phyloP scores from a whole-genome alignment of 257 asterid genomes.

The Schizonepeta tenuifolia region DNA sequence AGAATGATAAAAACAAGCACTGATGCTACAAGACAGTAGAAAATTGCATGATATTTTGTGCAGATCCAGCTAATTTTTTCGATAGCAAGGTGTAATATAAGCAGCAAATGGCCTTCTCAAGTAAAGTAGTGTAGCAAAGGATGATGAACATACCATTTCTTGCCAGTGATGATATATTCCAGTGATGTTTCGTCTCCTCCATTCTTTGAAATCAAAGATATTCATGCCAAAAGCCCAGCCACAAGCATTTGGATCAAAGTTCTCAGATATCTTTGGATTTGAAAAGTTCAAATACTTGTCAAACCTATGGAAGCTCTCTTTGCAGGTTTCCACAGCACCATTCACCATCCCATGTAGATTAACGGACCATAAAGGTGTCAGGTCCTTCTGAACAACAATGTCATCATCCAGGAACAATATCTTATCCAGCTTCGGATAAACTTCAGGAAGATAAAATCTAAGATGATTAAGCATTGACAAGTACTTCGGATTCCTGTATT shows the following conservation, averaged over 20 bases:
- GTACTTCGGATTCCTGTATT: constrained; percentile 92
- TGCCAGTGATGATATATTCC: constrained; percentile 97
- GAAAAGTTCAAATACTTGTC: constrained; percentile 93
- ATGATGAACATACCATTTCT: constrained; percentile 49
- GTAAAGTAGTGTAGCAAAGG: not conserved
- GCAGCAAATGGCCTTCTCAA: constrained; percentile 10
- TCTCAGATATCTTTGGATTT: constrained; percentile 77
- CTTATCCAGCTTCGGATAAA: constrained; percentile 85
- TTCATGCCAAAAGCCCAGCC: constrained; percentile 99
- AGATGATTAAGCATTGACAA: constrained; percentile 96
- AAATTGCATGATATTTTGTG: constrained; percentile 12
- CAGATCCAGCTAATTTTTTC: not conserved
- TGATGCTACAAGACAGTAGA: constrained; percentile 13
- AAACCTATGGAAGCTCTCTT: constrained; percentile 94
- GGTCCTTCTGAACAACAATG: constrained; percentile 92
- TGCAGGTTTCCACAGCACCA: constrained; percentile 97
- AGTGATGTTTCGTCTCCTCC: constrained; percentile 87
- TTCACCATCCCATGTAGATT: constrained; percentile 88
- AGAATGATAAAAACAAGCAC: not conserved
- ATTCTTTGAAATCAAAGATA: constrained; percentile 81
- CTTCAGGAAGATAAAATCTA: constrained; percentile 93
- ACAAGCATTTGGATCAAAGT: constrained; percentile 86
- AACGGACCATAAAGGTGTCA: constrained; percentile 87
- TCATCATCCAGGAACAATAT: constrained; percentile 90
- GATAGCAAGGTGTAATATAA: not conserved